phyloP scores from a whole-genome alignment of 495 filamentous ascomycete genomes.

The Penicillium longicatenatum region DNA sequence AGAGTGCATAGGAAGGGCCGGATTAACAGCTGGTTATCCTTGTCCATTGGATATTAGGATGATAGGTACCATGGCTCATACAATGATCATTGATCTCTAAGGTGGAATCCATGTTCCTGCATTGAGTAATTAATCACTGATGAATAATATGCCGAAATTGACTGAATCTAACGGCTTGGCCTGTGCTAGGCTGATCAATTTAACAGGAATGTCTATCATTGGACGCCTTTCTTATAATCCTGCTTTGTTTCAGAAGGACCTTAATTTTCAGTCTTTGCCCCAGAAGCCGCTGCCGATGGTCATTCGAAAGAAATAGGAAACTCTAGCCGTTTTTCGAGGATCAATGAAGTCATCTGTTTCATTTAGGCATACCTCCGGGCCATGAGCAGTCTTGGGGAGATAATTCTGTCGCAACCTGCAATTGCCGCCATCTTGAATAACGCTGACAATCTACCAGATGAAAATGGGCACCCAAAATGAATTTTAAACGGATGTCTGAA shows the following conservation, averaged over 20 bases:
- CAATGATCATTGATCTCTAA: too few species aligned
- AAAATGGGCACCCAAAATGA: too few species aligned
- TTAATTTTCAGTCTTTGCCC: neutral
- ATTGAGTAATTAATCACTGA: too few species aligned
- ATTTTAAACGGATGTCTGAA: too few species aligned
- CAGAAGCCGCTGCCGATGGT: neutral
- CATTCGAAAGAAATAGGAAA: neutral
- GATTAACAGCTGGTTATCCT: too few species aligned
- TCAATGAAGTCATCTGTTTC: neutral
- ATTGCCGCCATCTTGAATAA: too few species aligned
- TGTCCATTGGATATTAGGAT: too few species aligned
- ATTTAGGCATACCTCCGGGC: neutral
- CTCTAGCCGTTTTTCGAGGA: neutral
- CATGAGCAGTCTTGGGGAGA: neutral
- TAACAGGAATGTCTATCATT: neutral
- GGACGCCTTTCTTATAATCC: neutral
- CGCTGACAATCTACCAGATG: too few species aligned
- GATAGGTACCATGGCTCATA: too few species aligned
- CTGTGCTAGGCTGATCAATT: neutral
- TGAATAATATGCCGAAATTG: too few species aligned
- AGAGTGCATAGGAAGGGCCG: too few species aligned
- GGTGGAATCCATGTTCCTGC: neutral
- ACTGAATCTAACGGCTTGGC: neutral
- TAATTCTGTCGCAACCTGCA: neutral
- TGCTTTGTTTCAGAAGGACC: neutral